Evolutionary conservation across 352 stramenopile species (phyloP).

Genomic region (Bremia lactucae): DNA sequence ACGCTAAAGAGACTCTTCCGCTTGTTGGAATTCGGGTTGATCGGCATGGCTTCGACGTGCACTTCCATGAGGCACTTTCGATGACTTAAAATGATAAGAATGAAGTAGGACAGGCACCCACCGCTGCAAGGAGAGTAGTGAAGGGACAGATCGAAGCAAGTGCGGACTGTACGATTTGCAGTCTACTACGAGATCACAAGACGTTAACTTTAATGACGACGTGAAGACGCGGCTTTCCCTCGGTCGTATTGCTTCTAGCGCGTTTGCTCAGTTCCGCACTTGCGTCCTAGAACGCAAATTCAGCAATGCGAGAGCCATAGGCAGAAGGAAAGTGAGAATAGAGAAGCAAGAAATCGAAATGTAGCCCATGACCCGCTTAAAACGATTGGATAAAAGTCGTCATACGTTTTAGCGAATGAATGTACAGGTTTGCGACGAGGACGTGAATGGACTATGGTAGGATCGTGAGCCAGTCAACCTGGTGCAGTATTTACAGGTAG

Average conservation of each 20-base stretch:
- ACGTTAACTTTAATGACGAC: neutral
- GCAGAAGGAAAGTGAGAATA: slow-evolving; percentile 27
- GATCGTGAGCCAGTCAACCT: too few species aligned
- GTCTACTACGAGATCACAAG: too few species aligned
- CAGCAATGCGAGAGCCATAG: slow-evolving; percentile 38
- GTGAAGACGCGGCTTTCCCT: too few species aligned
- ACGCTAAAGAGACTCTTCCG: slow-evolving; percentile 38
- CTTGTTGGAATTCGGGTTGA: slow-evolving; percentile 63
- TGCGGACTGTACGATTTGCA: too few species aligned
- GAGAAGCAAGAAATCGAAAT: slow-evolving; percentile 15
- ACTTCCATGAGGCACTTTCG: slow-evolving; percentile 23
- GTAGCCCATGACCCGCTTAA: slow-evolving; percentile 5
- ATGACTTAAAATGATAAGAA: neutral
- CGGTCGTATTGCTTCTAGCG: too few species aligned
- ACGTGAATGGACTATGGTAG: slow-evolving; percentile 17
- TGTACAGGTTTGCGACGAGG: slow-evolving; percentile 1
- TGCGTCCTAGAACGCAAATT: slow-evolving; percentile 46
- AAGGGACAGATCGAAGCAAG: too few species aligned
- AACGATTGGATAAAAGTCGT: slow-evolving; percentile 10
- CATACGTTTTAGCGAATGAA: slow-evolving; percentile 14
- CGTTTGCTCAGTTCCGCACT: slow-evolving; percentile 27
- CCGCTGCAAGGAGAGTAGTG: too few species aligned
- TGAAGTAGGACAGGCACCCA: neutral
- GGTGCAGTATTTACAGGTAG: too few species aligned
- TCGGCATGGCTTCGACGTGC: slow-evolving; percentile 29